A percentile compares a stretch with the other conserved stretches of the same genome.
These are phyloP conservation scores for Populus ilicifolia DNA, from an alignment of 345 rosid genomes.

Conservation along the genomic window DNA sequence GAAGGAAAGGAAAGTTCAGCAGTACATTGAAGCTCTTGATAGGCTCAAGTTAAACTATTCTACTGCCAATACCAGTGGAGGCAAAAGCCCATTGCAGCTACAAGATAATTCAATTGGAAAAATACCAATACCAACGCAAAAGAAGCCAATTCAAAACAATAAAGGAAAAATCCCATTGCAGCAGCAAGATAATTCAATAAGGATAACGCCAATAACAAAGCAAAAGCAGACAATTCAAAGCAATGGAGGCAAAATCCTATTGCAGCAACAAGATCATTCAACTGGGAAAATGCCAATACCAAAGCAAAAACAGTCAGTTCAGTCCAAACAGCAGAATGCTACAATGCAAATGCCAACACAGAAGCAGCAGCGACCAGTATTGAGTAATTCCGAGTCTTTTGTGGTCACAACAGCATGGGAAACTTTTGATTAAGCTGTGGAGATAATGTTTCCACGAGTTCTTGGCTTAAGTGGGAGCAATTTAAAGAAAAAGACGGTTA, in stretches of 20 bases:
- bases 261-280: not conserved
- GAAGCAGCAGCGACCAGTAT: constrained; percentile 7
- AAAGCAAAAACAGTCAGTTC: not conserved
- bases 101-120: constrained; percentile 1
- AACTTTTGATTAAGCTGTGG: constrained; percentile 21
- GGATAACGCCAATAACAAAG: not conserved
- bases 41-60: constrained; percentile 17
- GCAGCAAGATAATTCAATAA: not conserved
- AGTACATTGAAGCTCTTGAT: constrained; percentile 20
- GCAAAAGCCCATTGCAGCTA: constrained; percentile 1
- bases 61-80: constrained; percentile 1
- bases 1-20: constrained; percentile 28
- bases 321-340: not conserved
- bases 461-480: not conserved
- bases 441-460: not conserved
- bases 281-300: not conserved
- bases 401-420: constrained; percentile 29
- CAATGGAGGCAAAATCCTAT: not conserved
- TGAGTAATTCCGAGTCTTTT: constrained; percentile 7
- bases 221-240: not conserved
- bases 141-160: constrained; percentile 5
- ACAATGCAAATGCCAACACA: not conserved
- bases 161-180: constrained; percentile 10
- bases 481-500: not conserved
- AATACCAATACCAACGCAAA: not conserved